Conservation (phyloP, 2,329 filamentous ascomycete genomes). For the Coleophoma cylindrospora region DNA sequence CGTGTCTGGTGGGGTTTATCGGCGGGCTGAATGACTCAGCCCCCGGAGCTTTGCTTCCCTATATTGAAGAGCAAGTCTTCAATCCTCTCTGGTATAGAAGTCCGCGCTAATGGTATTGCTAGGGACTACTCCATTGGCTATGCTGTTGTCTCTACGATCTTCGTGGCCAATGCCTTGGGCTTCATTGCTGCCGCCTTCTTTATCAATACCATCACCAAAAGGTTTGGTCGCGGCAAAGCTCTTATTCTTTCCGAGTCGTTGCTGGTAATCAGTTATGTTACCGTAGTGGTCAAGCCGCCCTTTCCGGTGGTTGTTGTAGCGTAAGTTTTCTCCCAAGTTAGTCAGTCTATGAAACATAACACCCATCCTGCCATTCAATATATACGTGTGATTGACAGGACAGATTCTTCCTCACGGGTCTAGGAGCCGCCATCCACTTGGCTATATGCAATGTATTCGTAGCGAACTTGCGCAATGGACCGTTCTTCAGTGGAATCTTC, state of each 20-base stretch:
- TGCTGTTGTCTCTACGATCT: constrained; percentile 72
- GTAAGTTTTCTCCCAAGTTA: too few relatives aligned
- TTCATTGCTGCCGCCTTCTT: constrained; percentile 68
- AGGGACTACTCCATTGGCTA: constrained; percentile 69
- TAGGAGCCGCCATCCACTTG: constrained; percentile 48
- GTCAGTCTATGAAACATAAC: too few relatives aligned
- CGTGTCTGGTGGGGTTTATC: constrained; percentile 60
- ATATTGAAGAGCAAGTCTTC: constrained; percentile 58
- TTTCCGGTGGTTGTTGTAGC: constrained; percentile 60
- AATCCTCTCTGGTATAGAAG: constrained; percentile 6
- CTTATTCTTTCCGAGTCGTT: constrained; percentile 52
- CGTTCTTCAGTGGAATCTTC: constrained; percentile 49
- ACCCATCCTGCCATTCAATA: too few relatives aligned
- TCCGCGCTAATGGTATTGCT: neutral
- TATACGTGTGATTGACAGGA: too few relatives aligned
- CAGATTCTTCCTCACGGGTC: constrained; percentile 58
- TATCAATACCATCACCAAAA: constrained; percentile 51
- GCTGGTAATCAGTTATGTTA: constrained; percentile 55
- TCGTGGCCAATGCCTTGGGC: constrained; percentile 71
- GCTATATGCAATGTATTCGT: constrained; percentile 55
- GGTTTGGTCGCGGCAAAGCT: constrained; percentile 58
- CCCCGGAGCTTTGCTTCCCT: constrained; percentile 72
- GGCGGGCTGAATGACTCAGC: constrained; percentile 71
- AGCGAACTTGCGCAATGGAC: constrained; percentile 44
- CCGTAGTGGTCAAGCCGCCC: constrained; percentile 61